Evolutionary conservation across 2,329 filamentous ascomycete species (phyloP), one percentile per base, ranked within the genome.

Genomic region (Fusarium sp.): DNA sequence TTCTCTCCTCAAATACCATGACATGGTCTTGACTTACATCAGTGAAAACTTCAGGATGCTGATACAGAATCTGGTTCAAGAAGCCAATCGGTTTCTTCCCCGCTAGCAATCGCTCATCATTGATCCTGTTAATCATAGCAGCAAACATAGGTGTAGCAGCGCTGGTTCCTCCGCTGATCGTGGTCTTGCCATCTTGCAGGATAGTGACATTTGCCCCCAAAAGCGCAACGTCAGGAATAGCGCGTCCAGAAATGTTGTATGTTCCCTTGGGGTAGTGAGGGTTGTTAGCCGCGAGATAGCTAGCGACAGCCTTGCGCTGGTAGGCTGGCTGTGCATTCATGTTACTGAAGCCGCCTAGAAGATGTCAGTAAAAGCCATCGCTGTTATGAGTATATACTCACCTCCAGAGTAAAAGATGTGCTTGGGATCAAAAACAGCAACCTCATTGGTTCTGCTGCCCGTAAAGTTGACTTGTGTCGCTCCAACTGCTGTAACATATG

Each of bases 331-430:
- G 59, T 3, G 41, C 13, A 0, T 46, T 58, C 14, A 62, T 45
- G 22, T 62, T 62, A 0, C 53, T 62, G n/a, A 62, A 62, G 0
- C 59, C 59, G 3, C 59, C 58, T 62, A 4, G 17, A 11, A 14
- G 0, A 10, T 4, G 33, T 62, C 1, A 57, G 50, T n/a, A n/a
- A 14, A 12, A n/a, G 13, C 7, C 25, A 2, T 14, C 2, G 12
- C 1, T 17, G 6, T 2, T 7, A 2, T 41, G 15, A 3, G 3
- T 1, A 10, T 7, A 38, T 25, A 25, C 25, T n/a, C 12, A 62
- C 52, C 59, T 35, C 59, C 53, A 13, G 59, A 62, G 35, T 58
- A 62, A 27, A 58, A 62, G 41, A 59, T 47, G 9, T 62, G 59
- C n/a, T 62, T 62, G 10, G 59, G 59, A 29, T 62, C 59, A 1